Base-by-base conservation (phyloP, 805 yeast species). In the Metschnikowia kofuensis region DNA sequence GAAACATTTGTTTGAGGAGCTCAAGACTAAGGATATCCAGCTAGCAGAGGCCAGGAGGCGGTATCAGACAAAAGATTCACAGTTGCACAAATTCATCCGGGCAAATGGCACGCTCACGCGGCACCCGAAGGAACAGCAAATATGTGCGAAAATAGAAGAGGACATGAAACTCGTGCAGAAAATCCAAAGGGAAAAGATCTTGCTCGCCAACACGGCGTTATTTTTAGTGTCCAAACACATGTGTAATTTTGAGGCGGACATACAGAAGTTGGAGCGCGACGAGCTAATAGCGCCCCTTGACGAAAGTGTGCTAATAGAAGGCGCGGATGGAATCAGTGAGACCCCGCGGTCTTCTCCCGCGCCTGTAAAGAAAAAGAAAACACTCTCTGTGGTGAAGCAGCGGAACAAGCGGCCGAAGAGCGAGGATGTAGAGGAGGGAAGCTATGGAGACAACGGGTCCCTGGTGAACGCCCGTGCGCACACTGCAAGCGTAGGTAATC, bases 161-260 rank as follows among this genome's bases (percentile, higher is more conserved):
- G 92, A 86, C 48, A 80, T 84, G 70, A 76, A 75, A 35, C 69
- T 74, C 40, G 83, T 85, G 7, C 73, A 78, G 45, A 72, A 71
- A 45, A 58, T 89, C 36, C 97, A 92, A 63, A 78, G 80, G 51
- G 94, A 87, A 50, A 92, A 94, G 68, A 79, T 85, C 42, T 69
- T 84, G 11, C 66, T 90, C 36, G 88, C 97, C 6, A 87, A 89
- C 61, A 89, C 96, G 1, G 91, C 96, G 4, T 73, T 92, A 41
- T 87, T 85, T 62, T 65, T 87, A 31, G 80, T 92, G 4, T 70
- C 90, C 2, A 86, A 87, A 61, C 96, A 92, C 64, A 71, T 90
- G 51, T 74, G 75, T 45, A 79, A 79, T 56, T 76, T 92, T 36
- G 94, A 89, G 58, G 77, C 81, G 16, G 96, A 88, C 57, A 83